Evolutionary conservation across 176 grass and related monocot genomes (phyloP), one percentile per base, ranked within the genome.

Genomic region (Eremochloa ophiuroides): DNA sequence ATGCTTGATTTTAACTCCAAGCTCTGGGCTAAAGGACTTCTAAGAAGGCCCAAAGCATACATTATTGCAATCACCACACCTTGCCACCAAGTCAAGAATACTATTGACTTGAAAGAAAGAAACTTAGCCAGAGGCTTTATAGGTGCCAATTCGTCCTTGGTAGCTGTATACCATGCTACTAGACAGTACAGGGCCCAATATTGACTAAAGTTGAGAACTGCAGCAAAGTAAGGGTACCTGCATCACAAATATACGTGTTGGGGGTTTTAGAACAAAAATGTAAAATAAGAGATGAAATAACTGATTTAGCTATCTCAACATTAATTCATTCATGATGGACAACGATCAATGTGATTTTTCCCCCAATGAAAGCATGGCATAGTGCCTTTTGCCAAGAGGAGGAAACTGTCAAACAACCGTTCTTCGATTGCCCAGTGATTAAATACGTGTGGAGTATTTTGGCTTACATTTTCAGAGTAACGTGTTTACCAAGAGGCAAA

Each of bases 31-130:
- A 99, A 88, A 76, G 93, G 79, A 75, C 96, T 91, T 88, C 89
- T 93, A 75, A 99, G 86, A 51, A 99, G 80, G 61, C 93, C 93
- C 68, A 95, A 80, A 58, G 93, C 50, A 84, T 88, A 93, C 84
- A 95, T 73, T 77, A 99, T 90, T 83, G 96, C 96, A 89, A 99
- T 99, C 37, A 91, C 86, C 66, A 99, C 87, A 66, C 96, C 93
- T 77, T 99, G 93, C 93, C 93, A 99, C 96, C 96, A 99, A 73
- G 96, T 99, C 80, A 99, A 86, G 84, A 99, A 99, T 72, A 95
- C 96, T 55, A 95, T 99, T 10, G 96, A 95, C 78, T 95, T 99
- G 88, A 99, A 99, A 1, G 84, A 88, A 72, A 99, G 80, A 67
- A 99, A 99, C 80, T 99, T 99, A 60, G 93, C 91, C 43, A 99